phyloP scores from a whole-genome alignment of 177 flowering plant species.

The Vitis hybrid region DNA sequence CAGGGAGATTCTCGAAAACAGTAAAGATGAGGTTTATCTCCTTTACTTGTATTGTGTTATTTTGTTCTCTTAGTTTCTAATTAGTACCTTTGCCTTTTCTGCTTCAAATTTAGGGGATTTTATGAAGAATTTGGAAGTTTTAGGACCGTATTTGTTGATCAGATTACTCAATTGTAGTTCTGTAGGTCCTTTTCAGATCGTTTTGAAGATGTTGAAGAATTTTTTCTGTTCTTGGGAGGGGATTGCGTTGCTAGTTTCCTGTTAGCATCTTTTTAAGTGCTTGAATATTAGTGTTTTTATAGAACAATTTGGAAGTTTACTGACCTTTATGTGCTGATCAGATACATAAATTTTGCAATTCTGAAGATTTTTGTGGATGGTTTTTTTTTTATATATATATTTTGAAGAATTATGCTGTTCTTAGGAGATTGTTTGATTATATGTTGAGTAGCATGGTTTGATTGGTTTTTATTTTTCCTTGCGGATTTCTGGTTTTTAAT shows the following conservation, averaged over 20 bases:
- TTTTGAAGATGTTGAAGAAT: background rate
- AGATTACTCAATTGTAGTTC: background rate
- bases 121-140: background rate
- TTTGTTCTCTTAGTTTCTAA: background rate
- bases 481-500: background rate
- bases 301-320: background rate
- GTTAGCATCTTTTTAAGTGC: background rate
- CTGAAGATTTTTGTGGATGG: background rate
- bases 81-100: background rate
- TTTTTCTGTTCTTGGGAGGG: background rate
- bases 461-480: background rate
- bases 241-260: too few species aligned
- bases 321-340: background rate
- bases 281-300: background rate
- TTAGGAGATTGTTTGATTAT: too few species aligned
- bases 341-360: background rate
- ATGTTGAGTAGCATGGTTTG: too few species aligned
- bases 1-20: constrained; percentile 54
- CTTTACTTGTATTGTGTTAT: background rate
- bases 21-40: constrained; percentile 63
- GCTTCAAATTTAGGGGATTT: background rate
- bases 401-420: too few species aligned
- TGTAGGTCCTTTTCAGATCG: background rate
- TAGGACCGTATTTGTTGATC: background rate
- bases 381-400: background rate